Percentiles rank a stretch among this genome's conserved stretches.
Conservation (phyloP, 495 filamentous ascomycete genomes). For the Penicillium salamii region DNA sequence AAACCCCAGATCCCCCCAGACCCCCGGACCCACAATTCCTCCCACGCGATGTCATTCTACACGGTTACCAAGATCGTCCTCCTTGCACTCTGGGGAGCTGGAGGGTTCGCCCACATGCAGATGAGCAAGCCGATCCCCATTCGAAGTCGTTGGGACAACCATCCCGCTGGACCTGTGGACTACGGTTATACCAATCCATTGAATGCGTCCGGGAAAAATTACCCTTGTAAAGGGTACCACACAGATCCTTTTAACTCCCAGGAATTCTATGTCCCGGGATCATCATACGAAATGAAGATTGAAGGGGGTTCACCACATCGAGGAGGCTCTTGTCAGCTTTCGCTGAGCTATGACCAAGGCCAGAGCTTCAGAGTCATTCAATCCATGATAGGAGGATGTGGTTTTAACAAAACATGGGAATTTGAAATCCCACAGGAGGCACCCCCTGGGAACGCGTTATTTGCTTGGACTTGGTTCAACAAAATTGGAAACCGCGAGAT, state of each 20-base stretch:
- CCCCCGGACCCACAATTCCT: neutral
- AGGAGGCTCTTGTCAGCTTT: constrained; percentile 47
- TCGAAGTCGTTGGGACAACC: neutral
- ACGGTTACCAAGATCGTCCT: neutral
- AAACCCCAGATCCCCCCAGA: constrained; percentile 1
- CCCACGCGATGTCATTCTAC: neutral
- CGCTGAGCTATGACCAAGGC: constrained; percentile 39
- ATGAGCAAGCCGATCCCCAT: constrained; percentile 3
- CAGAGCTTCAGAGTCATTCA: constrained; percentile 36
- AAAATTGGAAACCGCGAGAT: constrained; percentile 56
- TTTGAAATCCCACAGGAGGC: constrained; percentile 5
- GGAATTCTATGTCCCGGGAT: constrained; percentile 41
- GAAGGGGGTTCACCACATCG: constrained; percentile 49
- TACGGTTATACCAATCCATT: constrained; percentile 4
- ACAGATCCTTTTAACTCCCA: constrained; percentile 16
- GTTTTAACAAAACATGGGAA: neutral
- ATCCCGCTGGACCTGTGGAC: neutral
- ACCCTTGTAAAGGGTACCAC: constrained; percentile 66
- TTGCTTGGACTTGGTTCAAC: constrained; percentile 43
- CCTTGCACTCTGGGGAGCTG: constrained; percentile 3
- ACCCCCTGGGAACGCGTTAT: constrained; percentile 1
- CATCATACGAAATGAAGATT: constrained; percentile 55
- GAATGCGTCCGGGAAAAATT: constrained; percentile 41
- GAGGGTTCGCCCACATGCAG: constrained; percentile 4
- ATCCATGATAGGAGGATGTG: constrained; percentile 38